A percentile compares a stretch with the other conserved stretches of the same genome.
These are phyloP conservation scores for Polytrichum commune DNA, from an alignment of 225 moss, liverwort and hornwort genomes.

Conservation along the genomic window DNA sequence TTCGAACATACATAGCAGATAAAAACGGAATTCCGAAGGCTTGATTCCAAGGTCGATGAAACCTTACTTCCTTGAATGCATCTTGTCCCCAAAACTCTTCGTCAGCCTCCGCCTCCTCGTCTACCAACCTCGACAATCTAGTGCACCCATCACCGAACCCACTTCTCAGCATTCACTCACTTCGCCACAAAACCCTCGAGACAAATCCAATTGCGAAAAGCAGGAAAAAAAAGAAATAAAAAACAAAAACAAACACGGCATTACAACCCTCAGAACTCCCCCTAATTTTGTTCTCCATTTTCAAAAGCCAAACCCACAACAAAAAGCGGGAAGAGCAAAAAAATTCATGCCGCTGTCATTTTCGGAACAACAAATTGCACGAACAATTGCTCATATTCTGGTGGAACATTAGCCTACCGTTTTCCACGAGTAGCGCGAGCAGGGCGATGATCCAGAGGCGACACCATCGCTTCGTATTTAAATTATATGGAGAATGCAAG, in stretches of 20 bases:
- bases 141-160: not conserved
- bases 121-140: slow-evolving; percentile 79
- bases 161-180: no score
- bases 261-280: not conserved
- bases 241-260: not conserved
- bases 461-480: slow-evolving; percentile 8
- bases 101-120: slow-evolving; percentile 91
- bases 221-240: not conserved
- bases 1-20: no score
- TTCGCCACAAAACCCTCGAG: no score
- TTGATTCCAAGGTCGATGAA: not conserved
- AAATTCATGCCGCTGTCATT: not conserved
- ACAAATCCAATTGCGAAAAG: not conserved
- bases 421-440: slow-evolving; percentile 38
- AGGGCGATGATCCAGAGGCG: slow-evolving; percentile 20
- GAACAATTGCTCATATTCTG: no score
- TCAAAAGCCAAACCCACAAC: not conserved
- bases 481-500: no score
- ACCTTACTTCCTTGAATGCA: slow-evolving; percentile 84
- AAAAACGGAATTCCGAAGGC: no score
- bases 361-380: no score
- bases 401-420: slow-evolving; percentile 14
- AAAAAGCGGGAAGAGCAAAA: not conserved
- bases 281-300: not conserved
- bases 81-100: slow-evolving; percentile 98